These are phyloP conservation scores for Caryopteris hybrid DNA, from an alignment of 305 asterid species.

Conservation along the genomic window DNA sequence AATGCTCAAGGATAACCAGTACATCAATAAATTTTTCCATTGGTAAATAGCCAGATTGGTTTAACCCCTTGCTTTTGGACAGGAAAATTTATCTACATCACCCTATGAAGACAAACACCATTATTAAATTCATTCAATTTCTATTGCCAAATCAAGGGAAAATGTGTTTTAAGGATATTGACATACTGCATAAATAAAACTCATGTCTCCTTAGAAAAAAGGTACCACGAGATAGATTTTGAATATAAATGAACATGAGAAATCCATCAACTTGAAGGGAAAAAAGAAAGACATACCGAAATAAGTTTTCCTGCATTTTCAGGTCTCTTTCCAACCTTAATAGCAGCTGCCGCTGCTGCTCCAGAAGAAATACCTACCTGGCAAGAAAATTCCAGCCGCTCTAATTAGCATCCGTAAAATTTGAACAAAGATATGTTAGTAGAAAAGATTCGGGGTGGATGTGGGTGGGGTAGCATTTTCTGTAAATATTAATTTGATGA, in stretches of 20 bases:
- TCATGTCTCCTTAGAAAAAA: not conserved
- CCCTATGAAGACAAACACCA: not conserved
- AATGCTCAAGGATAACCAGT: no score
- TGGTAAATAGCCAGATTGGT: no score
- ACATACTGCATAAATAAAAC: not conserved
- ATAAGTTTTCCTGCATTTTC: conserved; percentile 98
- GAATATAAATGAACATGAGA: not conserved
- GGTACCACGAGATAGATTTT: not conserved
- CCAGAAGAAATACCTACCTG: conserved; percentile 99
- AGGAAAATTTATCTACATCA: not conserved
- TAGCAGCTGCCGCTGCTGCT: conserved; percentile 97
- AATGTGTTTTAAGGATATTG: not conserved
- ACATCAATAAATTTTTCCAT: no score
- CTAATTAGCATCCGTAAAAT: conserved; percentile 9
- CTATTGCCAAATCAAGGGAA: not conserved
- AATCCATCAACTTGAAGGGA: not conserved
- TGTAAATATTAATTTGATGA: not conserved
- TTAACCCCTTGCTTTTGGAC: no score
- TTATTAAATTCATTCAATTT: not conserved
- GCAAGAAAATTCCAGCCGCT: conserved; percentile 5
- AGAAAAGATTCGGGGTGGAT: no score
- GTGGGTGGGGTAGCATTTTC: not conserved
- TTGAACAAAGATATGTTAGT: not conserved
- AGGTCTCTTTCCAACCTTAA: conserved; percentile 81
- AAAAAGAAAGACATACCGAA: conserved; percentile 43